Evolutionary conservation across 768 basidiomycete genomes (phyloP).

Genomic region (Mrakia blollopis): DNA sequence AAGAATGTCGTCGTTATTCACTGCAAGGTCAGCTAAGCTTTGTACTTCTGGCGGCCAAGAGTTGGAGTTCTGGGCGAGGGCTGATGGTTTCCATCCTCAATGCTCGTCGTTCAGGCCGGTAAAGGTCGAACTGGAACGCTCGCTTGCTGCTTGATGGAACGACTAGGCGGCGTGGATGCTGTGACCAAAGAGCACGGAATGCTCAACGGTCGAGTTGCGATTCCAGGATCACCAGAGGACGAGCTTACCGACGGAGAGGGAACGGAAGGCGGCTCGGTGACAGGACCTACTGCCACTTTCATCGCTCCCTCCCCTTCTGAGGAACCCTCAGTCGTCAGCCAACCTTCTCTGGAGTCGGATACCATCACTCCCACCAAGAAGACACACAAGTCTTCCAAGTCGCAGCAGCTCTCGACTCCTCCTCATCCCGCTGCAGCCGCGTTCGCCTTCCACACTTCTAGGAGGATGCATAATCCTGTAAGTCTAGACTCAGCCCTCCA

Average conservation of each 20-base stretch:
- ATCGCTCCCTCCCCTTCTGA: constrained; percentile 42
- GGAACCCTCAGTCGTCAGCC: constrained; percentile 9
- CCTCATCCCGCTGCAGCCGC: constrained; percentile 20
- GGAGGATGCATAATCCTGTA: constrained; percentile 56
- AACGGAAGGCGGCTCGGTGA: constrained; percentile 44
- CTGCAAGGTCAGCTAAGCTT: constrained; percentile 62
- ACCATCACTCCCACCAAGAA: neutral
- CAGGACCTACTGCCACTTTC: constrained; percentile 24
- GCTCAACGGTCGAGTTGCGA: constrained; percentile 49
- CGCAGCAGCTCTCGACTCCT: neutral
- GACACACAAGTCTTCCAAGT: neutral
- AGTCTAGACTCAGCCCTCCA: constrained; percentile 31
- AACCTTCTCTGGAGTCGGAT: neutral
- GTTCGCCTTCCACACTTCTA: constrained; percentile 59
- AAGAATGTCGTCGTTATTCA: constrained; percentile 74
- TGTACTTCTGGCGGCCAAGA: constrained; percentile 13
- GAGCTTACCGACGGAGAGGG: constrained; percentile 39
- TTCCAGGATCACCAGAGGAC: constrained; percentile 42
- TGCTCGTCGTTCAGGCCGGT: constrained; percentile 1
- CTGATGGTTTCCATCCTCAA: neutral
- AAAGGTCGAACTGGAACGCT: constrained; percentile 79
- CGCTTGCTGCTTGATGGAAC: constrained; percentile 69
- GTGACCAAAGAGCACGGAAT: constrained; percentile 47
- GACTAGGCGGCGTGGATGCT: constrained; percentile 35
- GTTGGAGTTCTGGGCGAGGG: neutral